phyloP scores from a whole-genome alignment of 2,329 filamentous ascomycete species.

The Pseudocercospora pini-densiflorae region DNA sequence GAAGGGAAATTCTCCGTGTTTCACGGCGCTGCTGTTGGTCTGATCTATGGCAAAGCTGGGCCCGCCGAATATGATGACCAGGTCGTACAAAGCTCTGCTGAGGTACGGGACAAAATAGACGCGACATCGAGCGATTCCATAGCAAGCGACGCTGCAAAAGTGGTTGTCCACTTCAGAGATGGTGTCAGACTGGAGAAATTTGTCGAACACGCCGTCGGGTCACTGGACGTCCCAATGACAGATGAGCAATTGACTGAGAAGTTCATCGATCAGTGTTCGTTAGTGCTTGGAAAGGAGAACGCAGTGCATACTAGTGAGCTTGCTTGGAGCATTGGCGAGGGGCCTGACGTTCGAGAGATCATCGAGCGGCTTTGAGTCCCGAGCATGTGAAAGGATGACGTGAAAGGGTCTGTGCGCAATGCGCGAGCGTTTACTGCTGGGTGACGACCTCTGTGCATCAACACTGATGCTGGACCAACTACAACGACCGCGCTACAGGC shows the following conservation, averaged over 20 bases:
- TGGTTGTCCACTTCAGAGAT: slow-evolving; percentile 46
- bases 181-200: slow-evolving; percentile 49
- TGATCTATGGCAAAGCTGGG: slow-evolving; percentile 57
- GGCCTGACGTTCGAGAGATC: slow-evolving; percentile 23
- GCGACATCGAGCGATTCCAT: slow-evolving; percentile 49
- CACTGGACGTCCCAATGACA: slow-evolving; percentile 54
- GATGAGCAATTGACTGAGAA: slow-evolving; percentile 53
- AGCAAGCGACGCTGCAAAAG: slow-evolving; percentile 48
- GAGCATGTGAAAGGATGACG: background rate
- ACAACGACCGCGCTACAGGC: background rate
- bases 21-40: slow-evolving; percentile 57
- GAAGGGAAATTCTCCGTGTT: slow-evolving; percentile 62
- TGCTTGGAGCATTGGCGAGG: slow-evolving; percentile 31
- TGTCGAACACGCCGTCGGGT: slow-evolving; percentile 57
- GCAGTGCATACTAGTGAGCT: slow-evolving; percentile 30
- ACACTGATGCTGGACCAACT: background rate
- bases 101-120: slow-evolving; percentile 51
- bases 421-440: background rate
- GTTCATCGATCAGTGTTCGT: slow-evolving; percentile 54
- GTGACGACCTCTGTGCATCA: background rate
- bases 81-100: slow-evolving; percentile 49
- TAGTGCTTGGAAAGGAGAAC: slow-evolving; percentile 46
- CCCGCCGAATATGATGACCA: slow-evolving; percentile 57
- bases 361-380: background rate
- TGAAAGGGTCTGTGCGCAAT: background rate